phyloP scores from a whole-genome alignment of 495 filamentous ascomycete species.

The Hypoxylon lienhwacheense region DNA sequence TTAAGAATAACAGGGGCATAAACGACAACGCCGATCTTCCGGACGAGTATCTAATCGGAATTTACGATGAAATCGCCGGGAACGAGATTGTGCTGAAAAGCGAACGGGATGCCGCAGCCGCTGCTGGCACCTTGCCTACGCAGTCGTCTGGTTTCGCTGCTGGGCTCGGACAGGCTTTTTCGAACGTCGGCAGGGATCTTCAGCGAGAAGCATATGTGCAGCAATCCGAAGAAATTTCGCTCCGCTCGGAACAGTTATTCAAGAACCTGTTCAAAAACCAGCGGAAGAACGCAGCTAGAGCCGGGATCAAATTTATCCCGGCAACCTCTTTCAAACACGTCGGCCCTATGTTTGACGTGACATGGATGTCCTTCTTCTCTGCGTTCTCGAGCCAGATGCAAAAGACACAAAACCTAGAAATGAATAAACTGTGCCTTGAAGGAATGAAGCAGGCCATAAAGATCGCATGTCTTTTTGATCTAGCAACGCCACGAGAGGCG shows the following conservation, averaged over 20 bases:
- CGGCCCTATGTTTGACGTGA: slow-evolving; percentile 98
- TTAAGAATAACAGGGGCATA: slow-evolving; percentile 98
- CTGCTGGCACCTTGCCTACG: slow-evolving; percentile 61
- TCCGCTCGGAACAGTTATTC: slow-evolving; percentile 73
- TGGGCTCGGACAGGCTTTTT: slow-evolving; percentile 84
- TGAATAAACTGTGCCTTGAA: slow-evolving; percentile 89
- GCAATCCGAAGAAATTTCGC: slow-evolving; percentile 86
- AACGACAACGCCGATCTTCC: slow-evolving; percentile 95
- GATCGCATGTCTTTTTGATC: slow-evolving; percentile 89
- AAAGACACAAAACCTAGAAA: slow-evolving; percentile 86
- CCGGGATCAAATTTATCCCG: slow-evolving; percentile 77
- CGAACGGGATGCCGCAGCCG: slow-evolving; percentile 83
- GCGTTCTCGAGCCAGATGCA: slow-evolving; percentile 89
- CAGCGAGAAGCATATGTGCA: slow-evolving; percentile 92
- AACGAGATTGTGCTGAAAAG: slow-evolving; percentile 96
- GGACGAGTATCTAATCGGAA: slow-evolving; percentile 83
- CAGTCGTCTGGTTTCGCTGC: slow-evolving; percentile 74
- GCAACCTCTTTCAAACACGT: slow-evolving; percentile 92
- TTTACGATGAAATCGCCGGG: slow-evolving; percentile 86
- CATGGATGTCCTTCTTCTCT: slow-evolving; percentile 98
- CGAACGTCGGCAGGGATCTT: slow-evolving; percentile 86
- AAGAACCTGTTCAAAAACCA: slow-evolving; percentile 87
- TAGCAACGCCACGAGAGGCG: slow-evolving; percentile 85
- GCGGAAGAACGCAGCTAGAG: slow-evolving; percentile 69
- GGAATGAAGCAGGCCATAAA: slow-evolving; percentile 90